Conservation (phyloP, 1,284 basidiomycete species). For the Coniferiporia sulphurascens region DNA sequence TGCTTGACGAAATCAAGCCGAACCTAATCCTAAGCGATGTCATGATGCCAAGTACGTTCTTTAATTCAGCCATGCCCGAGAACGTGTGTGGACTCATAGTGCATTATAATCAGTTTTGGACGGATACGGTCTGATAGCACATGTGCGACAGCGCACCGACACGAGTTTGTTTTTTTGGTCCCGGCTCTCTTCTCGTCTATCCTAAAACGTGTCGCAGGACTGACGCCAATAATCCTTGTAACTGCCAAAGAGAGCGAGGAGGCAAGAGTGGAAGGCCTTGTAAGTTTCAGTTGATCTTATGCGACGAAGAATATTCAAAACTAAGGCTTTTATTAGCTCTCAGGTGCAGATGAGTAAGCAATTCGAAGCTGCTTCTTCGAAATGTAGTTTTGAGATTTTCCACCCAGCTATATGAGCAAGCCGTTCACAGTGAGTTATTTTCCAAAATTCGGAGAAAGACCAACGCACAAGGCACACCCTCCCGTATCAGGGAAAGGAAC, state of each 20-base stretch:
- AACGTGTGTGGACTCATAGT: background rate
- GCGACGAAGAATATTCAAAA: background rate
- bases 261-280: slow-evolving; percentile 25
- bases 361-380: background rate
- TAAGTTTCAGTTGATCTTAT: background rate
- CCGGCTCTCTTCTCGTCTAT: background rate
- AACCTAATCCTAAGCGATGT: slow-evolving; percentile 35
- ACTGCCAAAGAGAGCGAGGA: slow-evolving; percentile 28
- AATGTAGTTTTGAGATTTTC: background rate
- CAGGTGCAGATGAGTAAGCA: slow-evolving; percentile 34
- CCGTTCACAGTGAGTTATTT: slow-evolving; percentile 22
- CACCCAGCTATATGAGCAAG: slow-evolving; percentile 25
- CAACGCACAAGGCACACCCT: background rate
- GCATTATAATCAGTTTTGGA: slow-evolving; percentile 18
- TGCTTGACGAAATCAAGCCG: slow-evolving; percentile 24
- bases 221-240: slow-evolving; percentile 28
- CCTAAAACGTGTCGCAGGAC: slow-evolving; percentile 4
- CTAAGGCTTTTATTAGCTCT: slow-evolving; percentile 22
- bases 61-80: background rate
- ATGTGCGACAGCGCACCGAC: slow-evolving; percentile 20
- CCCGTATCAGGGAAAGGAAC: slow-evolving; percentile 26
- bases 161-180: slow-evolving; percentile 13
- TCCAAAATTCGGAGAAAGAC: background rate
- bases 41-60: slow-evolving; percentile 31
- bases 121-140: slow-evolving; percentile 26